These are phyloP conservation scores for Thelonectria discophora DNA, from an alignment of 2,329 filamentous ascomycete species.

Conservation along the genomic window DNA sequence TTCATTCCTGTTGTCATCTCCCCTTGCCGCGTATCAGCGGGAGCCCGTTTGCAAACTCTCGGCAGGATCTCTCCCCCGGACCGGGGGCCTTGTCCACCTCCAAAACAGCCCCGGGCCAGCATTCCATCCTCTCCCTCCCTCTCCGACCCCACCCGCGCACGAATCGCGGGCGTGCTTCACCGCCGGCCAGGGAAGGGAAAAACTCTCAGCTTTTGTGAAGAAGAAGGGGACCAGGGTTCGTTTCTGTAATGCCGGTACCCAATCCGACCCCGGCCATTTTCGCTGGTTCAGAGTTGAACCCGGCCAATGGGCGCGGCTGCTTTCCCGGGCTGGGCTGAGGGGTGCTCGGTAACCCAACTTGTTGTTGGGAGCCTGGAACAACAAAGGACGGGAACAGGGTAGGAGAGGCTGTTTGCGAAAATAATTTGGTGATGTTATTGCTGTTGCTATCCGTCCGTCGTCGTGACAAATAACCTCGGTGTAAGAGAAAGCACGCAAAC, in stretches of 20 bases:
- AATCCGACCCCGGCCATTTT: slow-evolving; percentile 19
- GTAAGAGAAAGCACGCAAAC: not conserved
- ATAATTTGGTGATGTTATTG: not conserved
- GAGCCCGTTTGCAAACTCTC: slow-evolving; percentile 4
- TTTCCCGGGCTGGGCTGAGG: no score
- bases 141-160: slow-evolving; percentile 4
- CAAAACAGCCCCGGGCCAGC: no score
- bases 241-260: slow-evolving; percentile 19
- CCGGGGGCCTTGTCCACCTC: no score
- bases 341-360: not conserved
- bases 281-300: not conserved
- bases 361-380: not conserved
- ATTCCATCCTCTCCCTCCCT: no score
- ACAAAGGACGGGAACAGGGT: no score
- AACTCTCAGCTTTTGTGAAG: not conserved
- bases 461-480: not conserved
- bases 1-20: not conserved
- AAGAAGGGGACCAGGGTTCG: not conserved
- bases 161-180: slow-evolving; percentile 24
- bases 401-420: not conserved
- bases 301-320: not conserved
- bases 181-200: slow-evolving; percentile 16
- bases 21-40: slow-evolving; percentile 1
- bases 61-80: not conserved
- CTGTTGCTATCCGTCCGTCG: no score